Evolutionary conservation across 1,139 yeast species (phyloP).

Genomic region (Yamadazyma songkhlaensis): DNA sequence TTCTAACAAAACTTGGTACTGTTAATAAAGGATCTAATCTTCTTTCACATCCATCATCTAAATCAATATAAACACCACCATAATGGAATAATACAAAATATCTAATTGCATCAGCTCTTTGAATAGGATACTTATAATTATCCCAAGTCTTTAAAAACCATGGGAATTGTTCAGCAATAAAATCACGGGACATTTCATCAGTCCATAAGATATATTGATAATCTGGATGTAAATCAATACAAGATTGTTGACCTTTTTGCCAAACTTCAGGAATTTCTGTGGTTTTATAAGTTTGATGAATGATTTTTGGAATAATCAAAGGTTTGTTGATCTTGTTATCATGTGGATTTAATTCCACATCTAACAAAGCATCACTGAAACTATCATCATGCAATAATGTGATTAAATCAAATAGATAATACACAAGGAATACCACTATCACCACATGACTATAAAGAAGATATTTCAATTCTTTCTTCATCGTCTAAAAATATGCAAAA

Average conservation of each 20-base stretch:
- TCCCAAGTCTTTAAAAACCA: conserved; percentile 87
- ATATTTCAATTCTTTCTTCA: conserved; percentile 61
- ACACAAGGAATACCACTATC: conserved; percentile 54
- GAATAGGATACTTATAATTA: conserved; percentile 72
- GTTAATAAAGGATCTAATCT: conserved; percentile 75
- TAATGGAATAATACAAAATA: conserved; percentile 79
- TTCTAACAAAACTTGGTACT: conserved; percentile 82
- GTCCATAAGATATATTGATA: conserved; percentile 90
- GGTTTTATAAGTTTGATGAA: conserved; percentile 90
- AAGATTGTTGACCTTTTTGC: conserved; percentile 73
- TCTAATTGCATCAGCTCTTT: conserved; percentile 91
- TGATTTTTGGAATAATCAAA: conserved; percentile 76
- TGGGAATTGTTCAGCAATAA: conserved; percentile 72
- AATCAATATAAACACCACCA: conserved; percentile 89
- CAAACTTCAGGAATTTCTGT: conserved; percentile 75
- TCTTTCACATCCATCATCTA: conserved; percentile 84
- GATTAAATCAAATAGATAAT: conserved; percentile 70
- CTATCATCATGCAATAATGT: conserved; percentile 75
- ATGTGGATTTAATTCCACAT: conserved; percentile 53
- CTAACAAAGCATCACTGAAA: conserved; percentile 57
- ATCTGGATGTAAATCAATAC: conserved; percentile 79
- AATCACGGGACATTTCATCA: conserved; percentile 76
- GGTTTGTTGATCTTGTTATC: conserved; percentile 40
- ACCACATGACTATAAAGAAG: conserved; percentile 57
- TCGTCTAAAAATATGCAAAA: conserved; percentile 10